Percentiles rank a stretch among this genome's conserved stretches.
Conservation (phyloP, 768 basidiomycete species). For the Mycena amicta region DNA sequence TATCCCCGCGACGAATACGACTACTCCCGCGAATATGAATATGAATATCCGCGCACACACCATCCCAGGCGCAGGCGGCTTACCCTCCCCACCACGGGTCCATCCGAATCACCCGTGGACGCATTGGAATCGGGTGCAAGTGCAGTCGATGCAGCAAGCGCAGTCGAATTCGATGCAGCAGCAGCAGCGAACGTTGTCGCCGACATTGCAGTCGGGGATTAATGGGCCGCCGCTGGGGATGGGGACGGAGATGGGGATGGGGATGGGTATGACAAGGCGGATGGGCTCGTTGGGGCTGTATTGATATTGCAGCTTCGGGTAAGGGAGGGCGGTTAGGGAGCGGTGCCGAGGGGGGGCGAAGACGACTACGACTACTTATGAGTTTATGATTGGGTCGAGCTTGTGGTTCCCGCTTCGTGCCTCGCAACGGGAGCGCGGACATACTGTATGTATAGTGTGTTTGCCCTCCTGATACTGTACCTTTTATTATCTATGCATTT, state of each 20-base stretch:
- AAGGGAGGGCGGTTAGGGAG: neutral
- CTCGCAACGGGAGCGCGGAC: too few relatives aligned
- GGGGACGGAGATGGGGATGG: too few relatives aligned
- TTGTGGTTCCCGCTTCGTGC: neutral
- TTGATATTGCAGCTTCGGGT: neutral
- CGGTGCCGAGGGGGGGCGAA: neutral
- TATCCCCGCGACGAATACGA: neutral
- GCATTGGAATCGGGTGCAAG: neutral
- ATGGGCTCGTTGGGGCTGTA: neutral
- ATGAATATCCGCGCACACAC: neutral
- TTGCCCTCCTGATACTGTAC: too few relatives aligned
- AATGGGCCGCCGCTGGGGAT: neutral
- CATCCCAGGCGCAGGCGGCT: neutral
- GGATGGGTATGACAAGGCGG: too few relatives aligned
- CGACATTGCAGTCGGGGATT: neutral
- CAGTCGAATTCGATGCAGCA: neutral
- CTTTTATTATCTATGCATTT: too few relatives aligned
- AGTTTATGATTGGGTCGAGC: too few relatives aligned
- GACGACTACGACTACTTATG: too few relatives aligned
- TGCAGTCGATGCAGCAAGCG: too few relatives aligned
- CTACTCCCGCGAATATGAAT: neutral
- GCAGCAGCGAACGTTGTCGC: neutral
- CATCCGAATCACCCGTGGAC: slow-evolving; percentile 1
- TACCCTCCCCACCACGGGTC: neutral
- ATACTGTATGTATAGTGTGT: too few relatives aligned